Base-by-base conservation (phyloP, 163 green algal species). In the Scenedesmus sp. region DNA sequence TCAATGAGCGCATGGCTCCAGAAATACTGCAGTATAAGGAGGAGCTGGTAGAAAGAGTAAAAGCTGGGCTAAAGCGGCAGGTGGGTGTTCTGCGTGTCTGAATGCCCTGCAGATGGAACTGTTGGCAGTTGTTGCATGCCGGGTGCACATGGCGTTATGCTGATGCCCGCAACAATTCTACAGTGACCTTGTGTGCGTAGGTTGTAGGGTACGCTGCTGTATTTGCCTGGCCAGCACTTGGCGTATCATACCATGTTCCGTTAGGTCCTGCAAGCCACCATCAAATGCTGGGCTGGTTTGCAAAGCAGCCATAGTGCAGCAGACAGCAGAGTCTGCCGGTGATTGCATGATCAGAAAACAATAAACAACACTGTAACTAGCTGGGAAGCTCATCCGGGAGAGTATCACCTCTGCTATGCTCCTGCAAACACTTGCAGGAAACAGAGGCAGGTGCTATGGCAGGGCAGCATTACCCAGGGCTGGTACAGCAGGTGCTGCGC, bases 1-100 rank as follows among this genome's bases (percentile, higher is more conserved):
- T 92, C 2, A 92, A 92, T 67, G 89, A 92, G 56, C 89, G 89
- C 46, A 79, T 92, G 26, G 82, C 89, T 9, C 89, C 89, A 56
- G 89, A 92, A n/a, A 86, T 92, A 16, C 66, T 92, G 57, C 54
- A 67, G 16, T 92, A 86, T 67, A 85, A 89, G 18, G 89, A 73
- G 54, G 82, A 89, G 1, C 56, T 92, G 20, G 89, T 92, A 18
- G 82, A 85, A 3, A 66, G 89, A 4, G 66, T 92, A 20, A 89
- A 59, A 54, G n/a, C 64, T 16, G 62, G 12, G n/a, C 60, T 92
- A 20, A 26, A 89, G 5, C 89, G 79, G 55, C 82, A 92, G 82
- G 89, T 89, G 82, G 18, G 20, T 52, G 70, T 18, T n/a, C 70
- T 54, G 3, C 4, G 12, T 13, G 2, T 73, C 20, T 73, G 62